Evolutionary conservation across 345 rosid species (phyloP), one percentile per base, ranked within the genome.

Genomic region (Geranium brycei): DNA sequence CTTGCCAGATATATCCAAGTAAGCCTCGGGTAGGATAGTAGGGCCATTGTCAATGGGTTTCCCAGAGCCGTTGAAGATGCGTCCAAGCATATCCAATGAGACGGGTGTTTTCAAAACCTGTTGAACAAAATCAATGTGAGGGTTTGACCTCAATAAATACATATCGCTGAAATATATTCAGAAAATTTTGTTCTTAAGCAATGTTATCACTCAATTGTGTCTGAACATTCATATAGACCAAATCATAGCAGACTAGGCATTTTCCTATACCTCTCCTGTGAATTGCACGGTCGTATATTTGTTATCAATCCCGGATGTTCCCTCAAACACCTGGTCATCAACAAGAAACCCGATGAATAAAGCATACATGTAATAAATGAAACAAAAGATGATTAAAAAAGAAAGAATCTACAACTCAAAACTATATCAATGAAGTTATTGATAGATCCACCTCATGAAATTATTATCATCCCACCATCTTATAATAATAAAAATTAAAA

Each of bases 1-100:
- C 75, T 73, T 59, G 86, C 98, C 98, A 73, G 92, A 91, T 71
- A 91, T 91, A 73, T 91, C 97, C 73, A 91, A 81, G 80, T 91
- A 91, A 7, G 95, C 92, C 84, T 91, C 97, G 0, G 95, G 97
- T 70, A 91, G 75, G 66, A 91, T 91, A 53, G 95, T 89, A 64
- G 97, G 97, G 61, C 97, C 97, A 67, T 91, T 91, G 73, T 91
- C 97, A 74, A 91, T 91, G 70, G 97, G 95, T 71, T 87, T 91
- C 63, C 97, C 97, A 72, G 97, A 91, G 76, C 97, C 97, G 74
- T 91, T 91, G 72, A 91, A 91, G 64, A 91, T 87, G 69, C 95
- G 91, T 31, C 97, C 97, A 72, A 91, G 91, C 97, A 91, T 91
- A 81, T 91, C 97, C 91, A 82, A 60, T 17, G 97, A 87, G 68